Evolutionary conservation across 1,139 yeast species (phyloP), one percentile per base, ranked within the genome.

Genomic region (Suhomyces kunorum): DNA sequence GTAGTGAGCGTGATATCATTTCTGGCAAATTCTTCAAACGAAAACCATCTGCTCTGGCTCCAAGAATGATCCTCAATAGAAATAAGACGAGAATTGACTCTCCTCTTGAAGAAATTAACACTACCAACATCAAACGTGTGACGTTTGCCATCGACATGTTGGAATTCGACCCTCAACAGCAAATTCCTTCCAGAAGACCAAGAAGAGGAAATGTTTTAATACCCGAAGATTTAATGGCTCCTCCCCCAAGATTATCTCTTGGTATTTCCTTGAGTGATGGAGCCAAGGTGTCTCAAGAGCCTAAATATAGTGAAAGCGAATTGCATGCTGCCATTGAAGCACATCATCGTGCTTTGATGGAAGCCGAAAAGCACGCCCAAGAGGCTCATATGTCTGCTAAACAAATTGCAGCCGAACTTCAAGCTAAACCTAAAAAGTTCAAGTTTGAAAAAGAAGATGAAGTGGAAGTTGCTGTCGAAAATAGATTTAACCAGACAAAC

Each of bases 171-270:
- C 98, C 98, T 1, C 97, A 96, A 28, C 98, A 90, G 56, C 97
- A 89, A 59, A 86, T 90, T 45, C 98, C 98, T 1, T 85, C 95
- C 1, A 69, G 96, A 50, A 76, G 83, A 45, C 97, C 97, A 2
- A 76, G 78, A 48, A 76, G 76, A 49, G 97, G 97, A 3, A 83
- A 87, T 54, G 90, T 89, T 6, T 58, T 84, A 27, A 79, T 88
- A 9, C 88, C 90, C 0, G 87, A 83, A 35, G 92, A 85, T 54
- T 53, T 82, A 25, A 59, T 71, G 27, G 83, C 83, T 0, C 80
- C 80, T 1, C 81, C 86, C 1, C 79, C 86, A 17, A 64, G 82
- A 47, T 66, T 85, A 23, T 76, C 85, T 1, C 71, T 80, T 41
- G 92, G 92, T 1, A 83, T 84, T 17, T 63, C 76, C 8, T 55